Evolutionary conservation across 2,329 filamentous ascomycete species (phyloP).

Genomic region (Xylaria sp.): DNA sequence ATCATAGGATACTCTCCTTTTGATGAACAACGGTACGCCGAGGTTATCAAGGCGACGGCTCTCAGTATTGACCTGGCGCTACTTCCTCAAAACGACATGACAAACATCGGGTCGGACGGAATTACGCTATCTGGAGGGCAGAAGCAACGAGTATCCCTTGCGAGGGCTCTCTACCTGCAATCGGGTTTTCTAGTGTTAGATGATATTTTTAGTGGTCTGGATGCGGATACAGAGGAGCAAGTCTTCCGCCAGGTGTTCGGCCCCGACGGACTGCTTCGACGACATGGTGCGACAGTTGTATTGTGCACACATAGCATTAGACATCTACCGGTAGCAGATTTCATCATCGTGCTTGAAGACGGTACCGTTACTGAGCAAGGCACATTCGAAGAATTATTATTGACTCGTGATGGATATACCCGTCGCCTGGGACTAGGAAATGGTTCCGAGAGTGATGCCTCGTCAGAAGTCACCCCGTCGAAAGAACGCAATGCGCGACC

Average conservation of each 20-base stretch:
- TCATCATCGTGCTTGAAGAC: constrained; percentile 59
- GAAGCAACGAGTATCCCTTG: constrained; percentile 54
- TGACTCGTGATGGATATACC: constrained; percentile 45
- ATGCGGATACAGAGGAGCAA: constrained; percentile 50
- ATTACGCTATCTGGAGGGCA: constrained; percentile 60
- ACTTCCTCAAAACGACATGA: constrained; percentile 53
- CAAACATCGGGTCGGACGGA: constrained; percentile 58
- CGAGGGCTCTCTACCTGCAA: constrained; percentile 49
- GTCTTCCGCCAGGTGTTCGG: constrained; percentile 50
- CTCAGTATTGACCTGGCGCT: constrained; percentile 49
- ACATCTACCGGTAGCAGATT: constrained; percentile 56
- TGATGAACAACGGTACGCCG: constrained; percentile 44
- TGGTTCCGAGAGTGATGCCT: constrained; percentile 32
- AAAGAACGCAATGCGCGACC: neutral
- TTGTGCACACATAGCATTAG: constrained; percentile 56
- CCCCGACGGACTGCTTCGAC: constrained; percentile 43
- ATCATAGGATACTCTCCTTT: constrained; percentile 47
- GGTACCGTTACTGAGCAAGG: constrained; percentile 59
- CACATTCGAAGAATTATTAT: constrained; percentile 54
- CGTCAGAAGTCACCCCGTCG: constrained; percentile 11
- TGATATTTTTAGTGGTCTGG: constrained; percentile 53
- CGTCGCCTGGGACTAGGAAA: constrained; percentile 39
- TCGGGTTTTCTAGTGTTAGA: constrained; percentile 50
- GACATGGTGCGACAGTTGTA: constrained; percentile 45
- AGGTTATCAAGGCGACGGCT: constrained; percentile 47